Base-by-base conservation (phyloP, 2,329 filamentous ascomycete species). In the Hypoxylon sp. region DNA sequence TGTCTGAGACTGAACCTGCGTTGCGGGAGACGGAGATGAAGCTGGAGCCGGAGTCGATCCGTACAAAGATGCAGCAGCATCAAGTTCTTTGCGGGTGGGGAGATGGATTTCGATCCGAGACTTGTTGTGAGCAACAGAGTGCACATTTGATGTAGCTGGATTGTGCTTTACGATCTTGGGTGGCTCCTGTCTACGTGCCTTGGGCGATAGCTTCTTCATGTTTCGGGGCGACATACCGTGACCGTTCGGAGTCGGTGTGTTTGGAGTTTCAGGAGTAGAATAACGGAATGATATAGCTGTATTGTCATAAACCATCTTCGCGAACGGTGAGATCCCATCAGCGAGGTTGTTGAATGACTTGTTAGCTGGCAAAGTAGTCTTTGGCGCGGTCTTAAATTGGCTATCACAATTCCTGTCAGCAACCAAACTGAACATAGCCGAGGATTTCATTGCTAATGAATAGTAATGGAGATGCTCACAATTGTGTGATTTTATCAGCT, bases 401-500 rank as follows among this genome's bases (percentile, higher is more conserved):
- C 88, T 90, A 69, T 57, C 55, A 51, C 33, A 31, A 63, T 51
- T 22, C 71, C 63, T 63, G 77, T 82, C 66, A 81, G 76, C 53
- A 53, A 53, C 13, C 14, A 19, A 22, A 33, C 50, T 65, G 26
- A 11, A 70, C 53, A 61, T 51, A 50, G 48, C 48, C 19, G 24
- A 46, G 5, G 33, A 29, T 19, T 17, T 22, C 13, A 4, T 17
- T 51, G 14, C 10, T n/a, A n/a, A 13, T n/a, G 10, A 35, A 19
- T 35, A 52, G 29, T 17, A 22, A 44, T 19, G 52, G 17, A 48
- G 48, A 47, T 42, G 75, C 84, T 78, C 81, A 92, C 91, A 88
- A 93, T 74, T 91, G 83, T 9, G 91, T 91, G 70, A 92, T 83
- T 67, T 90, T 90, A n/a, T 90, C 87, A 1, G 90, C 87, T 75